phyloP scores from a whole-genome alignment of 331 rosid species.

The Stylosanthes scabra region DNA sequence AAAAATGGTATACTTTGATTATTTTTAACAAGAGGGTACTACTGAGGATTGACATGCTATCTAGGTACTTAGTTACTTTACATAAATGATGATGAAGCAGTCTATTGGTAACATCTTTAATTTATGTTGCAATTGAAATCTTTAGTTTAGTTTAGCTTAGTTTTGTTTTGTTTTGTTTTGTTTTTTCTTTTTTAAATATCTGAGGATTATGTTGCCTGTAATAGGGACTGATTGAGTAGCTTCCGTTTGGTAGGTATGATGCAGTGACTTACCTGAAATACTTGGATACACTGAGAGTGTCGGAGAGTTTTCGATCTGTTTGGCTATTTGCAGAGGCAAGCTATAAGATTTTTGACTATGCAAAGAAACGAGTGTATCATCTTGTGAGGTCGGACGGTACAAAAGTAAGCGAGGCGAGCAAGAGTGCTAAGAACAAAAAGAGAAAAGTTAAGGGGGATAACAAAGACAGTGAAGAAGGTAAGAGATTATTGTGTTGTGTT shows the following conservation, averaged over 20 bases:
- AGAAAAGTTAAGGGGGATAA: constrained; percentile 63
- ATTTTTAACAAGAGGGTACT: neutral
- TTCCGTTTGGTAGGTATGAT: constrained; percentile 73
- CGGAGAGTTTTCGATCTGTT: constrained; percentile 92
- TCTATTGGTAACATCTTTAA: neutral
- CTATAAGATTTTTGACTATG: constrained; percentile 87
- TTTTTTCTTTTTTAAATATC: neutral
- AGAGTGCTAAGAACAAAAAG: constrained; percentile 64
- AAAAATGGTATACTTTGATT: no score
- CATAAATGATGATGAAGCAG: neutral
- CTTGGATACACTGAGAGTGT: constrained; percentile 90
- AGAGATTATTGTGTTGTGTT: constrained; percentile 24
- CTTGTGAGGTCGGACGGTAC: constrained; percentile 69
- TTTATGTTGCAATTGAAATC: neutral
- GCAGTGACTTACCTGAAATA: constrained; percentile 92
- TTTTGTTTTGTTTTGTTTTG: constrained; percentile 18
- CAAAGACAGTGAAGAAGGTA: constrained; percentile 63
- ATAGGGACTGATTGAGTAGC: constrained; percentile 43
- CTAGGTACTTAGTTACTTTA: neutral
- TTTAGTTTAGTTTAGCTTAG: constrained; percentile 7
- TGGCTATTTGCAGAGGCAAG: constrained; percentile 99
- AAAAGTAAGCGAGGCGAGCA: constrained; percentile 49
- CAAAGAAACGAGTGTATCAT: constrained; percentile 91
- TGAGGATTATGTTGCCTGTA: constrained; percentile 27
- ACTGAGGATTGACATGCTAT: neutral